Conservation (phyloP, 208 protist species). For the Trypanosoma conorhini region DNA sequence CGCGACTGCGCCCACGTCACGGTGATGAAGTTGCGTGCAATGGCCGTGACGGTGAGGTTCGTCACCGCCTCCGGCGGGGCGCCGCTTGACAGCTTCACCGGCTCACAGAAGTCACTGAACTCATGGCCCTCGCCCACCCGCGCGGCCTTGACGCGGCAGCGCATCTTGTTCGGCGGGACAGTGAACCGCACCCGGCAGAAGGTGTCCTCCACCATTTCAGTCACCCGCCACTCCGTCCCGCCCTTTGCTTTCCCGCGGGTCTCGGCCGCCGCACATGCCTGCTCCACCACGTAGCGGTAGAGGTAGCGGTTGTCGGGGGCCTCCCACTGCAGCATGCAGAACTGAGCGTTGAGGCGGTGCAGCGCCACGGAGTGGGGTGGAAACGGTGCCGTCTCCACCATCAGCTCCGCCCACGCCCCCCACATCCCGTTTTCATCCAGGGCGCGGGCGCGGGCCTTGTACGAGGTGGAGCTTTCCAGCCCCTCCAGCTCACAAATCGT, state of each 20-base stretch:
- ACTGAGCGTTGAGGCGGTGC: conserved; percentile 76
- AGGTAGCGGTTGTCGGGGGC: conserved; percentile 31
- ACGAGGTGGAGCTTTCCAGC: conserved; percentile 61
- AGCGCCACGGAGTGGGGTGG: conserved; percentile 66
- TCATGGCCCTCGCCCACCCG: conserved; percentile 33
- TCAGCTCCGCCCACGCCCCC: conserved; percentile 67
- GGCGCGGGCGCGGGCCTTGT: conserved; percentile 66
- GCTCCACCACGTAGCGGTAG: conserved; percentile 86
- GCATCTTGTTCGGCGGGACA: conserved; percentile 57
- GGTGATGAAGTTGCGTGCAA: conserved; percentile 58
- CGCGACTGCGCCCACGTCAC: conserved; percentile 71
- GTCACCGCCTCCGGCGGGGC: conserved; percentile 81
- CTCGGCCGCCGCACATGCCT: conserved; percentile 32
- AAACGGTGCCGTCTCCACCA: conserved; percentile 68
- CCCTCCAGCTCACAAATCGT: conserved; percentile 33
- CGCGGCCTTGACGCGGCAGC: conserved; percentile 80
- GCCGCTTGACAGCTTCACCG: conserved; percentile 64
- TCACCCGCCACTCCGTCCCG: conserved; percentile 67
- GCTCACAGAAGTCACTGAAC: conserved; percentile 79
- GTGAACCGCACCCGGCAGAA: conserved; percentile 69
- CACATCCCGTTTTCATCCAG: conserved; percentile 77
- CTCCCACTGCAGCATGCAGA: conserved; percentile 80
- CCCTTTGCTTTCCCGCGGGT: conserved; percentile 21
- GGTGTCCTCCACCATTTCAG: conserved; percentile 69
- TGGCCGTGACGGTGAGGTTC: conserved; percentile 50